Evolutionary conservation across 441 rosid genomes (phyloP), one percentile per base, ranked within the genome.

Genomic region (Erodium trifolium): DNA sequence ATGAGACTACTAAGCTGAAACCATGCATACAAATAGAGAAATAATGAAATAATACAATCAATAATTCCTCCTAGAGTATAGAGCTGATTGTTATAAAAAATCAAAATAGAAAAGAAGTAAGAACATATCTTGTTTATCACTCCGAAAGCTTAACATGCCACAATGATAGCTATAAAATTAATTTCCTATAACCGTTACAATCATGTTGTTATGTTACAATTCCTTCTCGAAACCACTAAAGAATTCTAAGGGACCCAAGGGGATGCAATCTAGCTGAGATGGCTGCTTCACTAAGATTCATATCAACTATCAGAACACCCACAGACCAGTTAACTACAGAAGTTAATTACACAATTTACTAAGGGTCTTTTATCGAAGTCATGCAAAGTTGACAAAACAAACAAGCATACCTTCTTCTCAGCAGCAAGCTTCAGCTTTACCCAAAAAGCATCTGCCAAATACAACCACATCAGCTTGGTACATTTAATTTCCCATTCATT

Each of bases 361-460:
- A 6, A 16, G 62, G 9, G 23, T 16, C 62, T 14, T 55, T 8
- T 55, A 55, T 55, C 19, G 8, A 55, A 16, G 62, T 55, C 62
- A 43, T 16, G 63, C 65, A 1, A 29, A 45, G 19, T 60, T 10
- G 16, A 23, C 13, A 18, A 41, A 31, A 49, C 2, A 7, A 35
- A 66, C 57, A 34, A 55, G 34, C 29, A 68, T 80, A 90, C 98
- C 96, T 88, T 89, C 72, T 71, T 80, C 60, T 78, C 83, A 65
- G 86, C 90, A 67, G 82, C 82, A 63, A 68, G 41, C 79, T 76
- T 87, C 43, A 92, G 84, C 80, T 90, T 90, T 77, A 80, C 80
- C 98, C 96, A 92, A 66, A 92, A 92, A 57, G 80, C 80, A 80
- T 79, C 98, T 90, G 80, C 69, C 53, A 43, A 70, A 77, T 76